Evolutionary conservation across 352 stramenopile species (phyloP).

Genomic region (Pythium apleroticum): DNA sequence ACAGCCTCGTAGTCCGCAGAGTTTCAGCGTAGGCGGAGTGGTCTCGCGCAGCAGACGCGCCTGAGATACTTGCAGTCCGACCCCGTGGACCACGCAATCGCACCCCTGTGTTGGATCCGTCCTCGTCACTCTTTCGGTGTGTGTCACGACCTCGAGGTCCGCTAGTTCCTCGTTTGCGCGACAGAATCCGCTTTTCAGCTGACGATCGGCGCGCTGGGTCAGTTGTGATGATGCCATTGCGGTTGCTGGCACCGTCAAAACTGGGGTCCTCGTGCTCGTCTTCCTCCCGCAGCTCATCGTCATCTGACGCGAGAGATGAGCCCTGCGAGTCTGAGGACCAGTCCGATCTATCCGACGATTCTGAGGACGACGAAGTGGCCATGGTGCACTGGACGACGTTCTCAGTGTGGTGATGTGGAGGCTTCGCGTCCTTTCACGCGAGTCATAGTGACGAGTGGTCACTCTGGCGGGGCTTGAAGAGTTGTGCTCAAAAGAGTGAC

Average conservation of each 20-base stretch:
- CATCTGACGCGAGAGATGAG: neutral
- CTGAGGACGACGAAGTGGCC: neutral
- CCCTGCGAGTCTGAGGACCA: constrained; percentile 4
- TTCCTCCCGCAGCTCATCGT: neutral
- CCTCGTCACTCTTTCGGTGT: too few species aligned
- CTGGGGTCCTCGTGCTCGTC: too few species aligned
- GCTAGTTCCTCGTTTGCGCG: too few species aligned
- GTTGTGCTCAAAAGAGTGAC: neutral
- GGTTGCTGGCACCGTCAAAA: neutral
- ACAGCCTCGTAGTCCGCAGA: constrained; percentile 12
- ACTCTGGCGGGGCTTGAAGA: neutral
- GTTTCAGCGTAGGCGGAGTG: constrained; percentile 27
- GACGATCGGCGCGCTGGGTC: neutral
- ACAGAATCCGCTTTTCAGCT: too few species aligned
- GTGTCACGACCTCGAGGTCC: too few species aligned
- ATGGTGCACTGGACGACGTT: neutral
- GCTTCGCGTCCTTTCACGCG: too few species aligned
- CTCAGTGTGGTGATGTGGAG: too few species aligned
- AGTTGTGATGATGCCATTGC: neutral
- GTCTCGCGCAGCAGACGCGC: neutral
- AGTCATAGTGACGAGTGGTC: neutral
- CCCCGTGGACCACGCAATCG: constrained; percentile 1
- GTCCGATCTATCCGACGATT: neutral
- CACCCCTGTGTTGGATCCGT: neutral
- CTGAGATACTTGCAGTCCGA: constrained; percentile 10